A percentile compares a stretch with the other conserved stretches of the same genome.
Evolutionary conservation across 2,329 filamentous ascomycete genomes (phyloP).

Genomic region (Alternaria hordeiaustralica): DNA sequence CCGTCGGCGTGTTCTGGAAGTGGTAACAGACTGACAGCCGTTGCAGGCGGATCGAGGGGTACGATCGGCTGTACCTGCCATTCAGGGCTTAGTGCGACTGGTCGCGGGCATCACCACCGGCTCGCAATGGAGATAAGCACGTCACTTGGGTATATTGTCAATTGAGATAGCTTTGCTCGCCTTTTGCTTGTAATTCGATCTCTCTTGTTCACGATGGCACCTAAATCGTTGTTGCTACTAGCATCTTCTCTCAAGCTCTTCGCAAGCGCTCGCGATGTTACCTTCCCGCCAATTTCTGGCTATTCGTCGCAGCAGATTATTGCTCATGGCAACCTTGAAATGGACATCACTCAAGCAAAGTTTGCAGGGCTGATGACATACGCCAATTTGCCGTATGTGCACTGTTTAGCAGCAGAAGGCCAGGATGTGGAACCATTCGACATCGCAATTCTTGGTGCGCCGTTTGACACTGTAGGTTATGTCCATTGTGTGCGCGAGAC

Average conservation of each 20-base stretch:
- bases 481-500: background rate
- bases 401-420: slow-evolving; percentile 50
- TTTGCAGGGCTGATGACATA: slow-evolving; percentile 56
- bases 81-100: slow-evolving; percentile 4
- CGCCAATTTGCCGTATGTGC: slow-evolving; percentile 57
- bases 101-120: slow-evolving; percentile 4
- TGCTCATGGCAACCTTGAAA: slow-evolving; percentile 18
- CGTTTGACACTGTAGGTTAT: slow-evolving; percentile 56
- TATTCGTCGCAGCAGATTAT: slow-evolving; percentile 44
- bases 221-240: background rate
- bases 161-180: background rate
- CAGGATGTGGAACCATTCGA: slow-evolving; percentile 53
- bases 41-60: slow-evolving; percentile 9
- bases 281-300: slow-evolving; percentile 51
- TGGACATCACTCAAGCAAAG: slow-evolving; percentile 40
- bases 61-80: slow-evolving; percentile 21
- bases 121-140: slow-evolving; percentile 1
- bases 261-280: slow-evolving; percentile 49
- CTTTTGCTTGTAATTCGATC: background rate
- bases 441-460: slow-evolving; percentile 58
- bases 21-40: slow-evolving; percentile 9
- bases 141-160: background rate
- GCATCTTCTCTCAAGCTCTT: background rate
- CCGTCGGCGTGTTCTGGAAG: background rate
- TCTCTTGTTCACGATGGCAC: background rate